phyloP scores from a whole-genome alignment of 2,329 filamentous ascomycete species.

The Fusarium robinianum region DNA sequence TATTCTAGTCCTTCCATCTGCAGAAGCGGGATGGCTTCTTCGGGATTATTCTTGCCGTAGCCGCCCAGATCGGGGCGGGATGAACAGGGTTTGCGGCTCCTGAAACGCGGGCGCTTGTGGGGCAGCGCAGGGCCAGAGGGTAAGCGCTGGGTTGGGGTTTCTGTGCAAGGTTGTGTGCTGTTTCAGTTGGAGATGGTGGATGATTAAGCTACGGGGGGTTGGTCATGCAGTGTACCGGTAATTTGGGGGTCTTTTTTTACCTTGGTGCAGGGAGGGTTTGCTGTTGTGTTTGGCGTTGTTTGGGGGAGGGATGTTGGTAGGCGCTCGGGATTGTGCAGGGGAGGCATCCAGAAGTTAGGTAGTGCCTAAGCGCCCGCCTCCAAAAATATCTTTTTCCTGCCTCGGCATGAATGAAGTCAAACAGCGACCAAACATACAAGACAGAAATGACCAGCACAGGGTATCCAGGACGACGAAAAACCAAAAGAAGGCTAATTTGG shows the following conservation, averaged over 20 bases:
- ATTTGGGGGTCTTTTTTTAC: not conserved
- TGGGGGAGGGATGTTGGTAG: conserved; percentile 3
- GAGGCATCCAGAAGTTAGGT: conserved; percentile 27
- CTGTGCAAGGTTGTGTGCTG: conserved; percentile 1
- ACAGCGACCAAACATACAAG: too few species aligned
- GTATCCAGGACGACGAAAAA: too few species aligned
- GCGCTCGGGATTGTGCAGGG: conserved; percentile 1
- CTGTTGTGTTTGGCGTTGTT: too few species aligned
- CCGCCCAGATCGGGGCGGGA: conserved; percentile 16
- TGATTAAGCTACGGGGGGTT: too few species aligned
- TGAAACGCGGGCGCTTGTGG: conserved; percentile 23
- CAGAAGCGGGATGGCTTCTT: not conserved
- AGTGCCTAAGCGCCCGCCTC: conserved; percentile 4
- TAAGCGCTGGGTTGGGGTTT: conserved; percentile 20
- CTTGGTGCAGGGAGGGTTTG: too few species aligned
- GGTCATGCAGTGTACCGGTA: not conserved
- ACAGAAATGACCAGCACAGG: too few species aligned
- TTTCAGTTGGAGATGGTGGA: conserved; percentile 8
- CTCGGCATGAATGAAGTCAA: not conserved
- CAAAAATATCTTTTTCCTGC: conserved; percentile 2
- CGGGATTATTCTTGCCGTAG: conserved; percentile 5
- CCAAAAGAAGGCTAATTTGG: too few species aligned
- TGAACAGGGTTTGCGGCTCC: conserved; percentile 13
- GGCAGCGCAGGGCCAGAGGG: not conserved
- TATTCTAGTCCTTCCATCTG: conserved; percentile 13